Percentiles rank a stretch among this genome's conserved stretches.
phyloP scores from a whole-genome alignment of 2,329 filamentous ascomycete species.

The Penicillium sp. region DNA sequence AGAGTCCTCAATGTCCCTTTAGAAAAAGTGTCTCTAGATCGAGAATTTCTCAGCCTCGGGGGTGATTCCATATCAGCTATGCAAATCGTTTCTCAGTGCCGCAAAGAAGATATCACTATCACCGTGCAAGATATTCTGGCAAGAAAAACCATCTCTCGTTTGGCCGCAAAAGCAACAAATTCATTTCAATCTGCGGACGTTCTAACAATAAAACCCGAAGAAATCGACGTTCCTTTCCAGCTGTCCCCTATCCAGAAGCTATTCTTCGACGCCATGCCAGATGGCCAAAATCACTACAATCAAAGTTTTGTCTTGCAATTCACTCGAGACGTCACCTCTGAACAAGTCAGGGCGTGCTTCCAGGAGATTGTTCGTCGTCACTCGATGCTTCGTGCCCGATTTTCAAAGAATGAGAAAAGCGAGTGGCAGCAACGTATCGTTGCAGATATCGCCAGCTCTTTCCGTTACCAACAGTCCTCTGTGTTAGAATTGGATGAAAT shows the following conservation, averaged over 20 bases:
- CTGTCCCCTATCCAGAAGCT: not conserved
- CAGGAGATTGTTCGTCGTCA: not conserved
- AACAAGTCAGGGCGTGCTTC: not conserved
- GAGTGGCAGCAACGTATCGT: not conserved
- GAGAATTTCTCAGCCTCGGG: conserved; percentile 3
- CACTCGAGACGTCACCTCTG: not conserved
- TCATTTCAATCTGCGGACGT: too few relatives aligned
- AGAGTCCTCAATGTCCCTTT: not conserved
- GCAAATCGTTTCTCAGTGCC: conserved; percentile 40
- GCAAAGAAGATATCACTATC: conserved; percentile 38
- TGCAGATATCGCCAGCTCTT: too few relatives aligned
- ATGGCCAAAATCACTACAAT: too few relatives aligned
- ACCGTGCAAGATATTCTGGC: conserved; percentile 42
- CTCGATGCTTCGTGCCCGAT: conserved; percentile 16
- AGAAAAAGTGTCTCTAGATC: not conserved
- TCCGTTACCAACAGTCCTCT: too few relatives aligned
- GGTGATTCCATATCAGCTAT: conserved; percentile 11
- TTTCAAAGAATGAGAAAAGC: not conserved
- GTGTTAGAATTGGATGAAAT: too few relatives aligned
- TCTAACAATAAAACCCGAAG: too few relatives aligned
- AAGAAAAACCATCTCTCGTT: too few relatives aligned
- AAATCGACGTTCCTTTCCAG: too few relatives aligned
- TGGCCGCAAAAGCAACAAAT: too few relatives aligned
- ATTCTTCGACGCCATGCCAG: not conserved
- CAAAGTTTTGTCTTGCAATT: not conserved